phyloP scores from a whole-genome alignment of 352 stramenopile genomes.

The Pythium periplocum region DNA sequence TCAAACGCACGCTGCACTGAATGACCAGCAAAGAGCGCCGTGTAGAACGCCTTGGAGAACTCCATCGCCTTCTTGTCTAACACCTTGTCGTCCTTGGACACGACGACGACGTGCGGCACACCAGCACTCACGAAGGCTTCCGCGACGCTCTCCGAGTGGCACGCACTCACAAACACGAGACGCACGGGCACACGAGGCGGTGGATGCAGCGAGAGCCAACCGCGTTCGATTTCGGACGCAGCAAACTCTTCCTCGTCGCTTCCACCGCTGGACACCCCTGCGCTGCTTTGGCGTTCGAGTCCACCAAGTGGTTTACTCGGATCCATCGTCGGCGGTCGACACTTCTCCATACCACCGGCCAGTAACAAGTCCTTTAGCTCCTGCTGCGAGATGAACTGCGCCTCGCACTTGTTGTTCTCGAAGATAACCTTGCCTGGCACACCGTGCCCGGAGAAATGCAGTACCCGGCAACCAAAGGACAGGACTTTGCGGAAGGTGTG shows the following conservation, averaged over 20 bases:
- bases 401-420: constrained; percentile 73
- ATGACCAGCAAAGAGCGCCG: constrained; percentile 72
- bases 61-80: constrained; percentile 85
- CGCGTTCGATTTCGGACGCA: constrained; percentile 43
- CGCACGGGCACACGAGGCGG: constrained; percentile 46
- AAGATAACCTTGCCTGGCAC: constrained; percentile 79
- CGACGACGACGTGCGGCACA: constrained; percentile 88
- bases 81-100: constrained; percentile 81
- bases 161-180: constrained; percentile 89
- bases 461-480: constrained; percentile 64
- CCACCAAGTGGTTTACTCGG: background rate
- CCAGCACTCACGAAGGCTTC: constrained; percentile 86
- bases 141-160: constrained; percentile 83
- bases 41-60: constrained; percentile 88
- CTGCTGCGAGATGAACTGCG: constrained; percentile 78
- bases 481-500: constrained; percentile 80
- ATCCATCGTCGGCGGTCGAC: background rate
- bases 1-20: constrained; percentile 78
- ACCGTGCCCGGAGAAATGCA: constrained; percentile 79
- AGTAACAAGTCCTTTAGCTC: constrained; percentile 73
- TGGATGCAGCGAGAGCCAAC: constrained; percentile 33
- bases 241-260: constrained; percentile 9
- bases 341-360: constrained; percentile 44
- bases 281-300: constrained; percentile 5
- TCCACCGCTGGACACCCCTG: background rate